These are phyloP conservation scores for Ganoderma lucidum DNA, from an alignment of 1,284 basidiomycete species.

Conservation along the genomic window DNA sequence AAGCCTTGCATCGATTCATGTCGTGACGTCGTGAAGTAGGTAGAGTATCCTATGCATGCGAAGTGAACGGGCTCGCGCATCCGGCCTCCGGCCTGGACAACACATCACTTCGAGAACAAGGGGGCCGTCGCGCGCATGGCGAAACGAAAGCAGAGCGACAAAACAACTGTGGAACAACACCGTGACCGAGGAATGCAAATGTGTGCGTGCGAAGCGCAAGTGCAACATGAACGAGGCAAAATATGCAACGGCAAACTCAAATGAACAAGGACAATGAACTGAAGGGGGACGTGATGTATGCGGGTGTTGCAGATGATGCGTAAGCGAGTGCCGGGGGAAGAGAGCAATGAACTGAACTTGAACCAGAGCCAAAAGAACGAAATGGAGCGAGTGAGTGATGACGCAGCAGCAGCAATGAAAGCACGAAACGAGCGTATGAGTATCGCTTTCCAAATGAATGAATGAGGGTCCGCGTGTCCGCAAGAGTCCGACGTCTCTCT, in stretches of 20 bases:
- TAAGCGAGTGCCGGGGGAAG: conserved; percentile 14
- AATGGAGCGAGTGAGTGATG: conserved; percentile 23
- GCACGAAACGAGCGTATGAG: conserved; percentile 30
- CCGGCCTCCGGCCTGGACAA: neutral
- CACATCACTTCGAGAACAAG: conserved; percentile 25
- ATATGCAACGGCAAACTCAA: conserved; percentile 9
- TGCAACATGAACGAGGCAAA: conserved; percentile 15
- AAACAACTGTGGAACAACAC: conserved; percentile 29
- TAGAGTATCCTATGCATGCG: neutral
- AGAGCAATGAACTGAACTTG: conserved; percentile 12
- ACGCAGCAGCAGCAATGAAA: conserved; percentile 17
- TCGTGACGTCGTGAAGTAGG: conserved; percentile 19
- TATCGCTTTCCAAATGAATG: conserved; percentile 28
- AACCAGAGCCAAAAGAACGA: conserved; percentile 16
- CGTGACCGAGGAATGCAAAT: conserved; percentile 15
- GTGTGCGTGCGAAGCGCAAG: conserved; percentile 17
- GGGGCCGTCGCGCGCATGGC: conserved; percentile 28
- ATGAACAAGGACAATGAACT: too few species aligned
- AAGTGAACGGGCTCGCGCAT: neutral
- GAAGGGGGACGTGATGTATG: neutral
- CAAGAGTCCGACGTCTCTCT: conserved; percentile 29
- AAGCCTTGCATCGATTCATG: conserved; percentile 31
- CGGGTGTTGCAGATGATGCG: conserved; percentile 14
- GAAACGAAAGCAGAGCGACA: conserved; percentile 33
- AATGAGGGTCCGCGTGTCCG: conserved; percentile 31